Evolutionary conservation across 805 yeast species (phyloP).

Genomic region (Sugiyamaella boreocaroliniensis): DNA sequence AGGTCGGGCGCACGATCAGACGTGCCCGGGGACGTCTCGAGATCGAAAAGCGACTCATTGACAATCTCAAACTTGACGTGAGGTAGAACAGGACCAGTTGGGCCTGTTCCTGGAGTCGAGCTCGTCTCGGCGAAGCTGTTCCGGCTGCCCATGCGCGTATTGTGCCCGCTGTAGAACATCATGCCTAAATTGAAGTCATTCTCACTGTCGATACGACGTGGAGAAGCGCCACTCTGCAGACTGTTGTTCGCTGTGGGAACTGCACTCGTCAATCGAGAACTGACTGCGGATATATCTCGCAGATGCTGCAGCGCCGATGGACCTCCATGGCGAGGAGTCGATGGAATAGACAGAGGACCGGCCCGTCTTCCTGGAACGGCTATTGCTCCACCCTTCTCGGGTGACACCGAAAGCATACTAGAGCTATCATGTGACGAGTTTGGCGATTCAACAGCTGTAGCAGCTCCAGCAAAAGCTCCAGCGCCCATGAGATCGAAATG

Average conservation of each 20-base stretch:
- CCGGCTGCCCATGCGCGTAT: slow-evolving; percentile 18
- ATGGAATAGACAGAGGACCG: slow-evolving; percentile 6
- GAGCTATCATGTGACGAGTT: slow-evolving; percentile 32
- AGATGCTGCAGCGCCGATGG: background rate
- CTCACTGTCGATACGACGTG: slow-evolving; percentile 10
- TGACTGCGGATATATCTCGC: slow-evolving; percentile 1
- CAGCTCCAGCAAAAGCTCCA: background rate
- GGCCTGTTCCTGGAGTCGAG: background rate
- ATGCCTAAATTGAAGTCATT: slow-evolving; percentile 14
- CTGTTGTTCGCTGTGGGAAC: slow-evolving; percentile 6
- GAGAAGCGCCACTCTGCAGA: background rate
- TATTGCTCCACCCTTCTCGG: slow-evolving; percentile 11
- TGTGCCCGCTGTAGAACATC: slow-evolving; percentile 21
- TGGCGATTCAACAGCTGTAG: slow-evolving; percentile 8
- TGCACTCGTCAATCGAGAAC: background rate
- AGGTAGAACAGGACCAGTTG: slow-evolving; percentile 2
- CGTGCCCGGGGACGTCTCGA: slow-evolving; percentile 30
- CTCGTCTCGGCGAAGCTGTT: slow-evolving; percentile 1
- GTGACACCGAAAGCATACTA: slow-evolving; percentile 41
- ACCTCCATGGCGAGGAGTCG: slow-evolving; percentile 1
- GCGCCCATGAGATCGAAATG: background rate
- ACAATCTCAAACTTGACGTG: slow-evolving; percentile 42
- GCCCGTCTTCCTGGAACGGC: slow-evolving; percentile 3
- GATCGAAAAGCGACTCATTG: slow-evolving; percentile 39
- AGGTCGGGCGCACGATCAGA: slow-evolving; percentile 34